Conservation (phyloP, 179 eudicot species). For the Actinidia chinensis region DNA sequence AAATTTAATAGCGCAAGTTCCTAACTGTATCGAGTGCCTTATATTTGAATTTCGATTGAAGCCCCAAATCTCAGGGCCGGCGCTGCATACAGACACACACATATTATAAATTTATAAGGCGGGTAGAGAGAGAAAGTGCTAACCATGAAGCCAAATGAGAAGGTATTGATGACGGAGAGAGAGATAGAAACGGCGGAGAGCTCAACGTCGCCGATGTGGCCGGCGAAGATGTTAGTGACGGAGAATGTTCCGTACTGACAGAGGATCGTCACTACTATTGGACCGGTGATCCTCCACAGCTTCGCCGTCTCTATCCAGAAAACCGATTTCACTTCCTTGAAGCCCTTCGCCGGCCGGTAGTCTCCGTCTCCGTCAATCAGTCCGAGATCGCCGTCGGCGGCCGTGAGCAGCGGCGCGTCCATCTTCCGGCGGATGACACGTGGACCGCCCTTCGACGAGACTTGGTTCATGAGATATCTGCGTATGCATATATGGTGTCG, state of each 20-base stretch:
- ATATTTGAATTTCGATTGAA: no score
- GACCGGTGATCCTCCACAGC: constrained; percentile 59
- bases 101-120: no score
- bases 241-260: constrained; percentile 49
- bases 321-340: constrained; percentile 30
- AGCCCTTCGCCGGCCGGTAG: constrained; percentile 33
- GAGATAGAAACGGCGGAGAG: constrained; percentile 64
- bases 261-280: constrained; percentile 44
- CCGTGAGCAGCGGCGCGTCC: constrained; percentile 27
- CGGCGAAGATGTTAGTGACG: constrained; percentile 55
- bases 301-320: constrained; percentile 45
- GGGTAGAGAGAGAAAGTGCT: constrained; percentile 6
- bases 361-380: constrained; percentile 44
- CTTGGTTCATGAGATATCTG: no score
- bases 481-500: no score
- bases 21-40: no score
- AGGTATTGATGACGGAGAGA: constrained; percentile 45
- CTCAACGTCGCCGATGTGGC: constrained; percentile 60
- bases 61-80: no score
- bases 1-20: no score
- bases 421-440: constrained; percentile 5
- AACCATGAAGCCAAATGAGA: constrained; percentile 74
- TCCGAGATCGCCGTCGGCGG: constrained; percentile 12
- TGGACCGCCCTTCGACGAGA: neutral
- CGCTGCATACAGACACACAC: no score